Evolutionary conservation across 345 rosid genomes (phyloP), one percentile per base, ranked within the genome.

Genomic region (Bruguiera sexangula): DNA sequence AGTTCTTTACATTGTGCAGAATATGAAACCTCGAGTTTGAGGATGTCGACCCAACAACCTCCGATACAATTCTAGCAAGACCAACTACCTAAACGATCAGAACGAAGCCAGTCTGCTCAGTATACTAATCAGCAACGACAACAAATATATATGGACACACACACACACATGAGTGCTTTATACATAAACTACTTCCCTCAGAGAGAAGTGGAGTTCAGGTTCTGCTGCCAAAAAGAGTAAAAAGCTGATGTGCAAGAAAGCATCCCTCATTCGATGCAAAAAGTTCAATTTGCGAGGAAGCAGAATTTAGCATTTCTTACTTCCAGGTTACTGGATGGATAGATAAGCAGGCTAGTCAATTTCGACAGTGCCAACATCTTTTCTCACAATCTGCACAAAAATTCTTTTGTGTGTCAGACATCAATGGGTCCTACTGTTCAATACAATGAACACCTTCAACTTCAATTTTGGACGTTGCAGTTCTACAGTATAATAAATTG

Each of bases 331-430:
- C 60, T 20, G 6, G 29, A 70, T 53, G 36, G 29, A 26, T 27
- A 8, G 18, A 26, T 36, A 56, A 46, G 43, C 15, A 16, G 11
- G n/a, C 69, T 79, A 86, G 13, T 76, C 79, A 60, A 68, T 65
- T 13, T 85, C 91, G 62, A 68, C 79, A 27, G 73, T 62, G 43
- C 79, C 71, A 22, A 36, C 66, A 67, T 84, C 92, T 67, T 77
- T 85, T 82, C 82, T 90, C 81, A 83, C 85, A 67, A 88, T 75
- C 96, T 88, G 85, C 58, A 51, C 2, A 75, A 22, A 64, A 51
- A 51, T 37, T 62, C 27, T 50, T 50, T 48, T 22, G 30, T 9
- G 30, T 5, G 57, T 70, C 29, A 68, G n/a, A 36, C 65, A 64
- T 66, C n/a, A 46, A 0, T 32, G 9, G n/a, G 54, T 15, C 13